These are phyloP conservation scores for Parasitella parasitica DNA, from an alignment of 371 early-diverging fungal genomes.

Conservation along the genomic window DNA sequence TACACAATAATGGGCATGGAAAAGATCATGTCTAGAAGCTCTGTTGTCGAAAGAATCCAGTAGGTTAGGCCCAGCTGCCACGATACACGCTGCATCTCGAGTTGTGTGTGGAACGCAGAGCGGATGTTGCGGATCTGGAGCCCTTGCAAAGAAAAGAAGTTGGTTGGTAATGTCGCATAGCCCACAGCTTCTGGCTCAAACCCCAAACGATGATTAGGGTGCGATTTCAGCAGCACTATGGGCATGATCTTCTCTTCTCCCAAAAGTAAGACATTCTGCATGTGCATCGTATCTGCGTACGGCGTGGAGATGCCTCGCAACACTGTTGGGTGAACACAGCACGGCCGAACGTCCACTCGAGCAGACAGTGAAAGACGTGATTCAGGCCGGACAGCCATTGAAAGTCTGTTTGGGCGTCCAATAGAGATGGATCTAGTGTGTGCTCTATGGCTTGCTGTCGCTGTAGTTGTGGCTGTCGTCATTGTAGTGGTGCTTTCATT, in stretches of 20 bases:
- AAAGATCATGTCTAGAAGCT: conserved; percentile 42
- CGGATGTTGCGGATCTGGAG: conserved; percentile 36
- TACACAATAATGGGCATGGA: conserved; percentile 43
- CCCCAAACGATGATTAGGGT: conserved; percentile 41
- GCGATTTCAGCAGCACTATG: conserved; percentile 38
- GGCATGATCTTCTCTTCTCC: conserved; percentile 49
- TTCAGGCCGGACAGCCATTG: conserved; percentile 12
- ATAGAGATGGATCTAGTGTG: background rate
- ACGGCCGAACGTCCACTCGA: conserved; percentile 26
- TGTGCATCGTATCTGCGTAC: conserved; percentile 42
- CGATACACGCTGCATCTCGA: conserved; percentile 41
- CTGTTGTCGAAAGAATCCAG: conserved; percentile 42
- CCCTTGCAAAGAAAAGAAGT: conserved; percentile 41
- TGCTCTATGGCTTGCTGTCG: background rate
- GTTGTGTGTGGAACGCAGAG: conserved; percentile 40
- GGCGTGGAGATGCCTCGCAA: conserved; percentile 38
- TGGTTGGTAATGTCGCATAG: conserved; percentile 41
- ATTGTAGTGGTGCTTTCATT: background rate
- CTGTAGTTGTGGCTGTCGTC: conserved; percentile 1
- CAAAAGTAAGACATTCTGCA: conserved; percentile 42
- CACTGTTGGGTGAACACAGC: conserved; percentile 52
- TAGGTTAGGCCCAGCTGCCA: conserved; percentile 38
- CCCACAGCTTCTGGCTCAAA: conserved; percentile 53
- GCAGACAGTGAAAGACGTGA: conserved; percentile 35
- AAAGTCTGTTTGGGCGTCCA: background rate